Conservation (phyloP, 2,329 filamentous ascomycete genomes). For the Tricladium varicosporioides region DNA sequence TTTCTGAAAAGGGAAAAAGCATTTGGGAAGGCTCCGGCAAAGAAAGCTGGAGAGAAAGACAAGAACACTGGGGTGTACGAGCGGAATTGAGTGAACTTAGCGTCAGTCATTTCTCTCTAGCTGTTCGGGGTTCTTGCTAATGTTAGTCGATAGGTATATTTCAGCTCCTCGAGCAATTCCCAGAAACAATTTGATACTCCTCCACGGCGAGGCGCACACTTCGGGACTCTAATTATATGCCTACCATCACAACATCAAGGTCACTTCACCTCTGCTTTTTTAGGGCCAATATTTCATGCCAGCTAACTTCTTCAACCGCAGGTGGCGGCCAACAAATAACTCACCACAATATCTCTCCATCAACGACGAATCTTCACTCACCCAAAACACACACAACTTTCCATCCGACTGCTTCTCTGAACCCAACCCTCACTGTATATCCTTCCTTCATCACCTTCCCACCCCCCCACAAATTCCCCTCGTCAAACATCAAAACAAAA, state of each 20-base stretch:
- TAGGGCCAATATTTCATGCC: neutral
- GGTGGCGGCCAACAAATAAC: conserved; percentile 24
- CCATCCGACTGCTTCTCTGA: conserved; percentile 11
- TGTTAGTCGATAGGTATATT: conserved; percentile 44
- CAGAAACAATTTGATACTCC: conserved; percentile 53
- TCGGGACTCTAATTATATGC: conserved; percentile 54
- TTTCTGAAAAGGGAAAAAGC: conserved; percentile 2
- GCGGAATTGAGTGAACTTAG: conserved; percentile 60
- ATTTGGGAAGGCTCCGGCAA: conserved; percentile 3
- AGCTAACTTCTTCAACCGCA: neutral
- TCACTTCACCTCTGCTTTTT: neutral
- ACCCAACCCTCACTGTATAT: neutral
- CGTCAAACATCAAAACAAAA: no score
- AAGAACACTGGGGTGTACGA: conserved; percentile 35
- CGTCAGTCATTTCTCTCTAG: conserved; percentile 30
- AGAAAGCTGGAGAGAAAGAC: conserved; percentile 28
- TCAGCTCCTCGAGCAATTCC: conserved; percentile 49
- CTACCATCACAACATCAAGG: conserved; percentile 35
- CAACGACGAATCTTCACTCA: conserved; percentile 6
- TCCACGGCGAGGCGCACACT: conserved; percentile 45
- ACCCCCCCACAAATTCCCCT: no score
- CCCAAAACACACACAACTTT: conserved; percentile 8
- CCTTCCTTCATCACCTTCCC: no score
- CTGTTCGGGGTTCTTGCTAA: conserved; percentile 42
- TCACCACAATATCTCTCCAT: conserved; percentile 7